Conservation (phyloP, 2,329 filamentous ascomycete species). For the Cryphonectria parasitica region DNA sequence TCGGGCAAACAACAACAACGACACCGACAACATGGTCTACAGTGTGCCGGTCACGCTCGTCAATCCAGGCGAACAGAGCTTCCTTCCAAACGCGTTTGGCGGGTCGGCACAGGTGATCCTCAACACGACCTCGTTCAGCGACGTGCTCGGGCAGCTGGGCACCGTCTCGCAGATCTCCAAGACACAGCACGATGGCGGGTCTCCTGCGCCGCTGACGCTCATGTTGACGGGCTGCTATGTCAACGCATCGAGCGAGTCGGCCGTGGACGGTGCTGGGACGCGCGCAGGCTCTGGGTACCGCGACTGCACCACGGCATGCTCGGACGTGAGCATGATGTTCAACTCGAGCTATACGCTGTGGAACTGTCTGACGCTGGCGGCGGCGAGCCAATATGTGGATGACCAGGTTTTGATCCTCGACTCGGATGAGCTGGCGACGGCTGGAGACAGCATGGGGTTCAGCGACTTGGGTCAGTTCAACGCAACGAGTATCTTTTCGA, state of each 20-base stretch:
- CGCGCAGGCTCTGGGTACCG: constrained; percentile 14
- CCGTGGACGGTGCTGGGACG: constrained; percentile 6
- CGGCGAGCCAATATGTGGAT: constrained; percentile 14
- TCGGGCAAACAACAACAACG: background rate
- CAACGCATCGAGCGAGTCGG: constrained; percentile 17
- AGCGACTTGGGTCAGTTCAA: constrained; percentile 23
- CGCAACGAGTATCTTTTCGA: constrained; percentile 16
- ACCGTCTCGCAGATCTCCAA: background rate
- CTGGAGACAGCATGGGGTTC: constrained; percentile 17
- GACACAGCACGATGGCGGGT: background rate
- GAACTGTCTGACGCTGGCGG: constrained; percentile 25
- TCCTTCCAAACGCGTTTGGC: constrained; percentile 21
- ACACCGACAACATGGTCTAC: background rate
- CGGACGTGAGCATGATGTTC: constrained; percentile 19
- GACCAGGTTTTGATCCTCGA: constrained; percentile 9
- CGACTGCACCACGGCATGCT: constrained; percentile 24
- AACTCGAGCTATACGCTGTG: constrained; percentile 27
- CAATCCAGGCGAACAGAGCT: constrained; percentile 23
- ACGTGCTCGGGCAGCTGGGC: constrained; percentile 21
- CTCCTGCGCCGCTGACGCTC: constrained; percentile 13
- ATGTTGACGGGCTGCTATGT: constrained; percentile 23
- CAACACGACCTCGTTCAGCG: constrained; percentile 25
- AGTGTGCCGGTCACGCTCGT: constrained; percentile 17
- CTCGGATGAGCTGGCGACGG: constrained; percentile 4
- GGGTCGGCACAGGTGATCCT: constrained; percentile 23